Conservation (phyloP, 148 eudicot species). For the Chenopodium album region DNA sequence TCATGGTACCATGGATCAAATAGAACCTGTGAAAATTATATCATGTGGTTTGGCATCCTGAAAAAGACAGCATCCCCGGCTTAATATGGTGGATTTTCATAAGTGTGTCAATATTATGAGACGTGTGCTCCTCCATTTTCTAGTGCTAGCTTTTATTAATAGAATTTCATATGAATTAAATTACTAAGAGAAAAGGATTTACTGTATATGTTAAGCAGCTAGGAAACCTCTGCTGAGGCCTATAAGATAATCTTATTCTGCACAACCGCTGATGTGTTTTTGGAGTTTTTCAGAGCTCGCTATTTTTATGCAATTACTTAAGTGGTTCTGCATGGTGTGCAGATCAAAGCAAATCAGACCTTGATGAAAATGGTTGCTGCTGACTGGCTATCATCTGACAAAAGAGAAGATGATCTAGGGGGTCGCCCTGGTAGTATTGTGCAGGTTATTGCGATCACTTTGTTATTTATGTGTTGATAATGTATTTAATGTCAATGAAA, state of each 20-base stretch:
- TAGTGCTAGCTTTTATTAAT: not conserved
- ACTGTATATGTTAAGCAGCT: not conserved
- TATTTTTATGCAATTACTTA: not conserved
- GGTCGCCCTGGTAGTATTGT: slow-evolving; percentile 66
- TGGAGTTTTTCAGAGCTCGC: not conserved
- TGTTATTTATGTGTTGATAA: not conserved
- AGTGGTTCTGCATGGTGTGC: not conserved
- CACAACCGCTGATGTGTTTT: no score
- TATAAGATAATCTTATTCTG: no score
- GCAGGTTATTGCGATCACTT: slow-evolving; percentile 36
- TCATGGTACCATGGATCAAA: not conserved
- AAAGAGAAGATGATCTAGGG: slow-evolving; percentile 68
- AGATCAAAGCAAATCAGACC: slow-evolving; percentile 61
- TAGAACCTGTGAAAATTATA: not conserved
- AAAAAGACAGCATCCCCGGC: not conserved
- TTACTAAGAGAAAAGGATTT: not conserved
- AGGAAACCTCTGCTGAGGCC: not conserved
- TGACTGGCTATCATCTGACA: slow-evolving; percentile 67
- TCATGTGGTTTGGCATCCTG: not conserved
- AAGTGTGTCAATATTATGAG: not conserved
- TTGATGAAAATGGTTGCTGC: slow-evolving; percentile 71
- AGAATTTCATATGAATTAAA: not conserved
- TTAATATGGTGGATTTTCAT: not conserved
- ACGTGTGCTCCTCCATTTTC: not conserved
- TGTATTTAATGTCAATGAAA: not conserved